These are phyloP conservation scores for Monosporascus sp. DNA, from an alignment of 2,329 filamentous ascomycete species.

Conservation along the genomic window DNA sequence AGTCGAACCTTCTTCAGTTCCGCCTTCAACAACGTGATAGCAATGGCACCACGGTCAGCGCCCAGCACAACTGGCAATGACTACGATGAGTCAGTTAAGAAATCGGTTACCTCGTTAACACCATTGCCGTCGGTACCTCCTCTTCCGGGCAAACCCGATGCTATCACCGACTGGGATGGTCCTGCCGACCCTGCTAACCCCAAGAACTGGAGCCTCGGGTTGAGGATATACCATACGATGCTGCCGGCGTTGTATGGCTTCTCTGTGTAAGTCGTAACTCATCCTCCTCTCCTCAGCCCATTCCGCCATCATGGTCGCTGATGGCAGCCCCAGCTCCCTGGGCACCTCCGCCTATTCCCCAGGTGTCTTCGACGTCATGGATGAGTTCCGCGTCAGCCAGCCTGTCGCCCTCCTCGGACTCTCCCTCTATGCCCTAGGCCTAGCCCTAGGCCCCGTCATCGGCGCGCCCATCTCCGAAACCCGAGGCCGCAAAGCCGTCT, in stretches of 20 bases:
- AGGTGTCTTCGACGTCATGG: constrained; percentile 36
- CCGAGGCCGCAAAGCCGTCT: constrained; percentile 48
- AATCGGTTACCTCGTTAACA: too few relatives aligned
- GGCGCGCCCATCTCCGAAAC: constrained; percentile 53
- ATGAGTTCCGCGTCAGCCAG: constrained; percentile 45
- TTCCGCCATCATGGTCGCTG: background rate
- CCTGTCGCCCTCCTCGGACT: constrained; percentile 51
- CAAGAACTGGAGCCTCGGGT: constrained; percentile 5
- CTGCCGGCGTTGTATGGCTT: constrained; percentile 7
- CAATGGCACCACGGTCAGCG: too few relatives aligned
- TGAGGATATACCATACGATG: constrained; percentile 7
- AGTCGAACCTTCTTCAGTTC: too few relatives aligned
- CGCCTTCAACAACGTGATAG: too few relatives aligned
- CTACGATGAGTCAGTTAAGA: too few relatives aligned
- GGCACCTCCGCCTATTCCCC: constrained; percentile 48
- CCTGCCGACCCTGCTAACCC: constrained; percentile 3
- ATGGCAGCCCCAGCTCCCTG: constrained; percentile 34
- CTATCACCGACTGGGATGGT: constrained; percentile 8
- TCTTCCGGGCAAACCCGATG: background rate
- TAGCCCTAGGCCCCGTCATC: constrained; percentile 54
- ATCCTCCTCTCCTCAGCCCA: background rate
- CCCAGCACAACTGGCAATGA: too few relatives aligned
- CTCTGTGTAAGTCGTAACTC: constrained; percentile 5
- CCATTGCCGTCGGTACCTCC: too few relatives aligned
- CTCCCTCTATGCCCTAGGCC: constrained; percentile 52